Evolutionary conservation across 73 alveolate genomes (phyloP).

Genomic region (Breviolum minutum): DNA sequence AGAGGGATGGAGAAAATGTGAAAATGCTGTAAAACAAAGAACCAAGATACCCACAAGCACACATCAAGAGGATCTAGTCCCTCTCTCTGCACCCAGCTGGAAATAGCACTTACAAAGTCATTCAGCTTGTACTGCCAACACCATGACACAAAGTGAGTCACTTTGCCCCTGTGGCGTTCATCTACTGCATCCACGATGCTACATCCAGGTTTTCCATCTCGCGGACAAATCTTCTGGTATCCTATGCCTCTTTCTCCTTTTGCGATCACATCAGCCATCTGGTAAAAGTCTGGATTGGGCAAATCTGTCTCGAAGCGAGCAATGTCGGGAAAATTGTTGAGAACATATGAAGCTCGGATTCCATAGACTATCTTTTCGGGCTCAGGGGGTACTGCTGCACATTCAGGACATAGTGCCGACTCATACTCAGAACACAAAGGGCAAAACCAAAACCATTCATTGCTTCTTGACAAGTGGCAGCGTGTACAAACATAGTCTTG

Average conservation of each 20-base stretch:
- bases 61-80: background rate
- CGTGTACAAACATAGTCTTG: background rate
- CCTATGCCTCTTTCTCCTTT: slow-evolving; percentile 39
- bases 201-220: slow-evolving; percentile 46
- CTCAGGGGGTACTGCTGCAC: slow-evolving; percentile 32
- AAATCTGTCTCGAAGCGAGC: background rate
- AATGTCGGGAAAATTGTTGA: background rate
- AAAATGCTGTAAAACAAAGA: no score
- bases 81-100: background rate
- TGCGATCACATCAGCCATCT: slow-evolving; percentile 11
- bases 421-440: background rate
- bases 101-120: slow-evolving; percentile 37
- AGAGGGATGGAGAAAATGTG: no score
- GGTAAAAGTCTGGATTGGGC: slow-evolving; percentile 31
- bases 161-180: slow-evolving; percentile 42
- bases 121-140: slow-evolving; percentile 47
- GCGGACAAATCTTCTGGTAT: slow-evolving; percentile 22
- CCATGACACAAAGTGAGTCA: slow-evolving; percentile 60
- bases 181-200: slow-evolving; percentile 74
- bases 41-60: background rate
- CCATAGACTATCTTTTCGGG: background rate
- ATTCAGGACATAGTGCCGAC: background rate
- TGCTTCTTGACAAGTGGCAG: background rate
- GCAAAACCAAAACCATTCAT: slow-evolving; percentile 14
- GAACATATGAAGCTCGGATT: background rate